Base-by-base conservation (phyloP, 352 stramenopile species). In the Globisporangium megalacanthum region DNA sequence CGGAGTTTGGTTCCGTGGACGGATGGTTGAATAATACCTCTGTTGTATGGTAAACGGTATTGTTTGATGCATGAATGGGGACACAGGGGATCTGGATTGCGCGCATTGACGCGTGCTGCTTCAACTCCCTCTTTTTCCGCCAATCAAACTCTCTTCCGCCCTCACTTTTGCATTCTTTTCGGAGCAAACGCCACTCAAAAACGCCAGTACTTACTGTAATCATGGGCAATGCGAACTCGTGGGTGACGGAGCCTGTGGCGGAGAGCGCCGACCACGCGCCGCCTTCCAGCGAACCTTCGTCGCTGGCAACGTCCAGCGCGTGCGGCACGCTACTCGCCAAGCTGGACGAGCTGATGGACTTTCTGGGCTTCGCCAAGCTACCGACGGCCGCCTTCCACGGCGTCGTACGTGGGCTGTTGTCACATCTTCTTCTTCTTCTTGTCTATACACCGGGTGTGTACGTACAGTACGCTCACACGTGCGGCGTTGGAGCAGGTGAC, bases 331-430 rank as follows among this genome's bases (percentile, higher is more conserved):
- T 92, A 17, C 57, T 89, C 65, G 81, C 76, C 54, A 94, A 92
- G 58, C 72, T 94, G 22, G 76, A 90, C 39, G 83, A 94, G 58
- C 75, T 94, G 52, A 94, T 94, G 81, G 79, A 83, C 70, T 94
- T 90, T 62, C 57, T 94, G 49, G 69, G 72, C 66, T 94, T 90
- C 53, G 60, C 81, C 15, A 75, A 66, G 61, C 65, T 75, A 1
- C 63, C 69, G 7, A 63, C 49, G 10, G 67, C 68, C 20, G 58
- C 74, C 13, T 94, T 91, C 61, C 69, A 64, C 13, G 81, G 83
- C 48, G 77, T 77, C 35, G 83, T 94, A 44, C 47, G 75, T 61
- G n/a, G n/a, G 13, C 39, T 11, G 22, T 10, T 45, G 29, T 52
- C 33, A 29, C n/a, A n/a, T n/a, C n/a, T n/a, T n/a, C n/a, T n/a